Evolutionary conservation across 1,284 basidiomycete species (phyloP).

Genomic region (Grifola frondosa): DNA sequence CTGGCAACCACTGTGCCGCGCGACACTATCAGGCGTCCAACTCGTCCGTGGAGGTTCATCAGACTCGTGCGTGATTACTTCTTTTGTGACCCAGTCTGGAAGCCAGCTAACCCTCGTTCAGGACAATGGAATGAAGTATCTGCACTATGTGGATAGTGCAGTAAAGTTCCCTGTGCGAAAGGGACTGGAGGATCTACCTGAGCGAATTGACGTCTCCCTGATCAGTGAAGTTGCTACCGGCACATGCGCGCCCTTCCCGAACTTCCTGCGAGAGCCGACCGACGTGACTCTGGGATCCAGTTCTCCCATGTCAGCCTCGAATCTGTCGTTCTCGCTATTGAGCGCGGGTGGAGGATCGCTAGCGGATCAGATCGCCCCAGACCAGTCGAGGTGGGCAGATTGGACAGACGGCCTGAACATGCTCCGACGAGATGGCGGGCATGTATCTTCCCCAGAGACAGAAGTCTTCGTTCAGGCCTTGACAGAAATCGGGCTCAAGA

Average conservation of each 20-base stretch:
- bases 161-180: slow-evolving; percentile 76
- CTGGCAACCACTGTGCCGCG: slow-evolving; percentile 45
- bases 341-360: slow-evolving; percentile 73
- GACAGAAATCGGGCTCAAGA: slow-evolving; percentile 93
- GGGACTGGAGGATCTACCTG: slow-evolving; percentile 84
- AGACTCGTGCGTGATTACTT: slow-evolving; percentile 51
- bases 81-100: slow-evolving; percentile 1
- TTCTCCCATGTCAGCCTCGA: slow-evolving; percentile 57
- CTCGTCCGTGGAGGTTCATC: slow-evolving; percentile 76
- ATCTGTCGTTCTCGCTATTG: slow-evolving; percentile 79
- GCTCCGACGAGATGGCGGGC: slow-evolving; percentile 75
- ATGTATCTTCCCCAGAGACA: slow-evolving; percentile 83
- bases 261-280: slow-evolving; percentile 55
- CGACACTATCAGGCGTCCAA: slow-evolving; percentile 54
- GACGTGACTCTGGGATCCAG: slow-evolving; percentile 49
- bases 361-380: slow-evolving; percentile 85
- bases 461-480: slow-evolving; percentile 82
- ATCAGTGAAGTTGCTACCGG: slow-evolving; percentile 78
- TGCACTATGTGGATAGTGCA: slow-evolving; percentile 81
- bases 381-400: slow-evolving; percentile 86
- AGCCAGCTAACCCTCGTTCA: slow-evolving; percentile 28
- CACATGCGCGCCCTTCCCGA: slow-evolving; percentile 73
- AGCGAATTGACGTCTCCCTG: slow-evolving; percentile 77
- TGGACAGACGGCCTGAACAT: slow-evolving; percentile 97
- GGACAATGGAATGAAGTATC: slow-evolving; percentile 75